Conservation (phyloP, 1,284 basidiomycete species). For the Mycosarcoma mackinlayi region DNA sequence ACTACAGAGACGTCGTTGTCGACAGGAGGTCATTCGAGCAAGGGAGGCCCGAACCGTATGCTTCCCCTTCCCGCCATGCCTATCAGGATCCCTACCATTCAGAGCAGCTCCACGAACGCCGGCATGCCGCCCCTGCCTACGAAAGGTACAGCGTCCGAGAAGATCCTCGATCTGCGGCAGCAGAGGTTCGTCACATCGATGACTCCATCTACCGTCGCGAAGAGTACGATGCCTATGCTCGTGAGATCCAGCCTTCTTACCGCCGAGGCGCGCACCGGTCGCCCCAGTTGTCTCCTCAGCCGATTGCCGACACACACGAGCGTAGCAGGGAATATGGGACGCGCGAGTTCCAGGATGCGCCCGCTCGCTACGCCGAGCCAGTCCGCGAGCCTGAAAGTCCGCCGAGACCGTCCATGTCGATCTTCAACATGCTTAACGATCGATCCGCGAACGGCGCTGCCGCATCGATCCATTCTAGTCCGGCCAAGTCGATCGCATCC, state of each 20-base stretch:
- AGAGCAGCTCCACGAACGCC: slow-evolving; percentile 17
- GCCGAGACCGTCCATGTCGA: slow-evolving; percentile 48
- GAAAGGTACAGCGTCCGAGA: slow-evolving; percentile 28
- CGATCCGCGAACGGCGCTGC: slow-evolving; percentile 30
- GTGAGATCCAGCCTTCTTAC: slow-evolving; percentile 53
- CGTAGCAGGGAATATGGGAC: slow-evolving; percentile 11
- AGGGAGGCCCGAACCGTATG: slow-evolving; percentile 20
- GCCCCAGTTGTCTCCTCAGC: slow-evolving; percentile 21
- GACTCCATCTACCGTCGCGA: slow-evolving; percentile 25
- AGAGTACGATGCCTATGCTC: slow-evolving; percentile 31
- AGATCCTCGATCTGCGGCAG: slow-evolving; percentile 12
- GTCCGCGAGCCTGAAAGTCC: slow-evolving; percentile 34
- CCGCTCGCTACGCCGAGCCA: slow-evolving; percentile 21
- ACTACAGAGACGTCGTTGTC: slow-evolving; percentile 18
- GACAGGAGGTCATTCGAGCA: slow-evolving; percentile 23
- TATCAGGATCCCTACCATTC: slow-evolving; percentile 17
- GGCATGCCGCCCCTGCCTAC: slow-evolving; percentile 19
- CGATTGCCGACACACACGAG: slow-evolving; percentile 5
- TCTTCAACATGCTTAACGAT: slow-evolving; percentile 56
- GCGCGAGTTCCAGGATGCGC: slow-evolving; percentile 11
- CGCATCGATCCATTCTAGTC: slow-evolving; percentile 25
- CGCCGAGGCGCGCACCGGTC: slow-evolving; percentile 32
- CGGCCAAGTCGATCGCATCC: slow-evolving; percentile 21
- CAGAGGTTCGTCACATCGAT: slow-evolving; percentile 9
- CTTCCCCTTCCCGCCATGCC: slow-evolving; percentile 21